Conservation (phyloP, 2,329 filamentous ascomycete genomes). For the Hymenotorrendiella dingleyae region DNA sequence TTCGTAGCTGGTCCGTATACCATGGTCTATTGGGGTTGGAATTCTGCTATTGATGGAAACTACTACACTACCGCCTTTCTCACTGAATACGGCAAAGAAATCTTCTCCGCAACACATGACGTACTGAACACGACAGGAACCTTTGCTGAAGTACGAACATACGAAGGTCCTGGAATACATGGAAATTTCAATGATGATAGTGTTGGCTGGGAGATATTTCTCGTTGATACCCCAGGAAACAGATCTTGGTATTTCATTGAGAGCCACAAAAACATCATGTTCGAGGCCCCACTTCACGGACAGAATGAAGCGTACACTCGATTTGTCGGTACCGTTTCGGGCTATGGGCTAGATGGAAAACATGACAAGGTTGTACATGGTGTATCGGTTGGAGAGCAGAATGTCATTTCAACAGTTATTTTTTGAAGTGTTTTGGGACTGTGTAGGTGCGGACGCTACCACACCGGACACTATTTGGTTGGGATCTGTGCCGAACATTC, state of each 20-base stretch:
- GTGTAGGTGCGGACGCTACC: no score
- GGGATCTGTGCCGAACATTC: no score
- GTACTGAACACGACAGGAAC: not conserved
- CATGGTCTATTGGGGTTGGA: slow-evolving; percentile 1
- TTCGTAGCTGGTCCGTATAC: slow-evolving; percentile 3
- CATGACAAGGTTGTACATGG: not conserved
- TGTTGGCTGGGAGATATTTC: not conserved
- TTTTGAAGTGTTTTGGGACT: no score
- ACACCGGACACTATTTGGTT: no score
- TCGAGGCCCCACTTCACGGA: not conserved
- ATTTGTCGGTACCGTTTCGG: slow-evolving; percentile 2
- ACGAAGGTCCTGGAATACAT: slow-evolving; percentile 1
- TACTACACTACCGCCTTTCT: slow-evolving; percentile 4
- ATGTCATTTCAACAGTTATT: no score
- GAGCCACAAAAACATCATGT: slow-evolving; percentile 3
- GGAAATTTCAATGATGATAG: not conserved
- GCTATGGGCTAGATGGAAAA: not conserved
- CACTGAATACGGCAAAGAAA: slow-evolving; percentile 1
- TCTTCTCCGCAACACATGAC: slow-evolving; percentile 3
- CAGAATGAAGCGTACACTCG: not conserved
- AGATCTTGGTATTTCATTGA: slow-evolving; percentile 1
- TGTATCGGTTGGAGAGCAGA: slow-evolving; percentile 3
- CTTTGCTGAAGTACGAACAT: not conserved
- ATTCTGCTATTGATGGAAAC: slow-evolving; percentile 2
- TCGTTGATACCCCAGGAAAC: not conserved